Evolutionary conservation across 2,329 filamentous ascomycete species (phyloP), one percentile per base, ranked within the genome.

Genomic region (Aspergillus sp.): DNA sequence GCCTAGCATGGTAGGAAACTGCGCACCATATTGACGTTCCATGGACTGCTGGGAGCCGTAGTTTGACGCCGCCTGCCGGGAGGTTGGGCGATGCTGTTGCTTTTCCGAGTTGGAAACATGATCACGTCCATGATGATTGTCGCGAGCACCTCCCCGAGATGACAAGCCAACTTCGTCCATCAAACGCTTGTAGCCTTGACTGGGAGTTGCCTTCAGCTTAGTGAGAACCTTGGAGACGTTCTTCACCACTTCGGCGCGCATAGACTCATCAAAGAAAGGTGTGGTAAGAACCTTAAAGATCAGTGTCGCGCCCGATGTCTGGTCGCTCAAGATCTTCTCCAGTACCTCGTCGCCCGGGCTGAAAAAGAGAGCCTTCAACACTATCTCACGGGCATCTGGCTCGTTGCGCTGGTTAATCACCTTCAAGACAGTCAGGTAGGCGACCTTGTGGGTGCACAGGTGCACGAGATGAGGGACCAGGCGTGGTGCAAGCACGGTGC

Each of bases 261-360:
- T 93, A 55, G 83, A 88, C 74, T 99, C 95, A 67, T 99, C 95
- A 65, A 98, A 93, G 84, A 97, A 98, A 0, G 95, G 95, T 7
- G 93, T 98, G 0, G 95, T 98, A 58, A 99, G 83, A 36, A 98
- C 93, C 83, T 99, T 99, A 86, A 98, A 99, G 71, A 99, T 98
- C 67, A 99, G 81, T 0, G 94, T 98, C 3, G 94, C 92, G 57
- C 95, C 95, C 67, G 93, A 98, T 50, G 90, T 87, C 70, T 96
- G 92, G 73, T 99, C 95, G 63, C 87, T 90, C 36, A 99, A 82
- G 62, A 99, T 98, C 58, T 91, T 91, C 74, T 97, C 93, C 43
- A 99, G 80, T 1, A 91, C 87, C 67, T 93, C 88, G 70, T 98
- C 91, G 63, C 94, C 91, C 2, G 88, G 85, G 8, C 91, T 92